Conservation (phyloP, 805 yeast genomes). For the Yueomyces sinensis region DNA sequence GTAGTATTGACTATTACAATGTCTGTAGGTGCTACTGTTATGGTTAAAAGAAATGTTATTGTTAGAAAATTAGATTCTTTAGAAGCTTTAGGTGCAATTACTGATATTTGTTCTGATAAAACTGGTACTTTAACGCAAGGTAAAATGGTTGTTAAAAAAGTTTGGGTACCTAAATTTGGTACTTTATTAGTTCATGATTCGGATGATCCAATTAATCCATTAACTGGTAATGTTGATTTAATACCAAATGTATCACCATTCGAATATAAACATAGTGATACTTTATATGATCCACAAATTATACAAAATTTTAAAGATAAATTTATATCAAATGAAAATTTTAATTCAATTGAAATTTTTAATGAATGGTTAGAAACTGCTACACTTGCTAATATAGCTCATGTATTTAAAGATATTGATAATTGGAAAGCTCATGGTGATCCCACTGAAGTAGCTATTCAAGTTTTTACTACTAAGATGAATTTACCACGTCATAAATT, state of each 20-base stretch:
- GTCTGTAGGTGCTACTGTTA: slow-evolving; percentile 89
- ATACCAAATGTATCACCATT: slow-evolving; percentile 53
- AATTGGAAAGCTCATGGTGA: slow-evolving; percentile 77
- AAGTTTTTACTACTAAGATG: slow-evolving; percentile 56
- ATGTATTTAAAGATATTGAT: slow-evolving; percentile 34
- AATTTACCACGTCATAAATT: slow-evolving; percentile 33
- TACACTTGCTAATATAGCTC: slow-evolving; percentile 70
- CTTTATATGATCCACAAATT: slow-evolving; percentile 20
- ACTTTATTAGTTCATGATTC: slow-evolving; percentile 48
- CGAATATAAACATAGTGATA: slow-evolving; percentile 17
- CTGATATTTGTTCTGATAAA: slow-evolving; percentile 85
- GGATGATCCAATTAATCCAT: slow-evolving; percentile 77
- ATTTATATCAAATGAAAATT: slow-evolving; percentile 7
- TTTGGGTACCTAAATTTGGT: slow-evolving; percentile 75
- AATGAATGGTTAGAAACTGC: slow-evolving; percentile 49
- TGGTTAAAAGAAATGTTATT: slow-evolving; percentile 90
- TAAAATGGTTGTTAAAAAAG: slow-evolving; percentile 75
- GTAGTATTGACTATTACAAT: slow-evolving; percentile 94
- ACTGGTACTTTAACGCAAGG: slow-evolving; percentile 86
- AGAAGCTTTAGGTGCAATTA: slow-evolving; percentile 88
- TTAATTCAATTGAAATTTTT: slow-evolving; percentile 14
- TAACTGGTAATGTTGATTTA: slow-evolving; percentile 80
- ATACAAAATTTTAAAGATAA: slow-evolving; percentile 12
- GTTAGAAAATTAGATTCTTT: slow-evolving; percentile 88
- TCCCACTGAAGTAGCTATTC: slow-evolving; percentile 82